These are phyloP conservation scores for Myriosclerotinia duriaeana DNA, from an alignment of 2,329 filamentous ascomycete genomes.

Conservation along the genomic window DNA sequence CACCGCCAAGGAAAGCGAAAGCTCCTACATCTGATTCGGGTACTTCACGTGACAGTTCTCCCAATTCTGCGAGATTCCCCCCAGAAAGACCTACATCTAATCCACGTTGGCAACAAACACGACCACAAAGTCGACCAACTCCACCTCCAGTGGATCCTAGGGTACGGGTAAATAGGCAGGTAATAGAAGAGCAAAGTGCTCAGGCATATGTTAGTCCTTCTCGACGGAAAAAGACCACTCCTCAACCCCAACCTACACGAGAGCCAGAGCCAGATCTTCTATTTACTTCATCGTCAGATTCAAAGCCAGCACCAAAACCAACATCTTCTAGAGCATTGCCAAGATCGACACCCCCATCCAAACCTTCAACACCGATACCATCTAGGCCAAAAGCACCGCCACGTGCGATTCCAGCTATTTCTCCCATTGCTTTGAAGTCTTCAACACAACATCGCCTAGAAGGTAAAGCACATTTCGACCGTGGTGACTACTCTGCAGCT, in stretches of 20 bases:
- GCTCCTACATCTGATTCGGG: slow-evolving; percentile 32
- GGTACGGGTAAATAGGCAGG: slow-evolving; percentile 67
- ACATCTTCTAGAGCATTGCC: slow-evolving; percentile 40
- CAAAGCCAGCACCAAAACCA: slow-evolving; percentile 37
- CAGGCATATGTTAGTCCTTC: slow-evolving; percentile 87
- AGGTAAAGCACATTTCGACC: slow-evolving; percentile 88
- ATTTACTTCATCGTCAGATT: slow-evolving; percentile 46
- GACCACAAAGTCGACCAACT: slow-evolving; percentile 27
- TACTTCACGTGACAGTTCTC: slow-evolving; percentile 50
- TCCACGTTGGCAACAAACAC: slow-evolving; percentile 60
- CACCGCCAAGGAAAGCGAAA: slow-evolving; percentile 47
- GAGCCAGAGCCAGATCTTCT: slow-evolving; percentile 63
- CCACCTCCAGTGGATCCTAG: slow-evolving; percentile 48
- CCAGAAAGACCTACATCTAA: slow-evolving; percentile 47
- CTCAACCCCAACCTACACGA: slow-evolving; percentile 40
- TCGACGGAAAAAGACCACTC: slow-evolving; percentile 67
- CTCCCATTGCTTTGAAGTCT: slow-evolving; percentile 66
- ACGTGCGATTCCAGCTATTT: slow-evolving; percentile 61
- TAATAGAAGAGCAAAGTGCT: slow-evolving; percentile 74
- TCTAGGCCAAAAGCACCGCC: slow-evolving; percentile 48
- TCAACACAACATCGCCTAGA: slow-evolving; percentile 77
- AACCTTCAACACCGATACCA: slow-evolving; percentile 47
- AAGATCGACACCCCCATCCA: slow-evolving; percentile 44
- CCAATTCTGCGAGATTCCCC: slow-evolving; percentile 48
- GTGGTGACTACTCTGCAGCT: slow-evolving; percentile 86